phyloP scores from a whole-genome alignment of 805 yeast genomes.

The Blastobotrys chiropterorum region DNA sequence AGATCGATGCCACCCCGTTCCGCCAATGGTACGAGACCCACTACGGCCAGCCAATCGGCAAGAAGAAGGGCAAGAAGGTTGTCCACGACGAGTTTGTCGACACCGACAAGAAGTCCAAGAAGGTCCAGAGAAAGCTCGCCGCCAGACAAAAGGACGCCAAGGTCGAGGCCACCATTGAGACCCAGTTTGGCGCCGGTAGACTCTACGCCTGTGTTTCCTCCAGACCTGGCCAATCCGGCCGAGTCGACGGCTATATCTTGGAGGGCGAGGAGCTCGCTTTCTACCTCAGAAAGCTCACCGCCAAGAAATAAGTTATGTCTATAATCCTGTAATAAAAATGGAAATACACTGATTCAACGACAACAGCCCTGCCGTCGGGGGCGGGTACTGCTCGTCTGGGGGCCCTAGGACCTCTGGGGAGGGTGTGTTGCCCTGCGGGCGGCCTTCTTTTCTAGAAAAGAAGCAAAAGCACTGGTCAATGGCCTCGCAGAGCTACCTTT shows the following conservation, averaged over 20 bases:
- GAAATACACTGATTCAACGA: too few relatives aligned
- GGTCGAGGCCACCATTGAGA: slow-evolving; percentile 84
- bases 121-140: slow-evolving; percentile 88
- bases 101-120: slow-evolving; percentile 67
- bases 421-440: too few relatives aligned
- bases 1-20: slow-evolving; percentile 99
- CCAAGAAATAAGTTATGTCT: slow-evolving; percentile 99
- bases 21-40: slow-evolving; percentile 98
- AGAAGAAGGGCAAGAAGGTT: slow-evolving; percentile 47
- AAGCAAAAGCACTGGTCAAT: too few relatives aligned
- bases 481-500: too few relatives aligned
- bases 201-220: slow-evolving; percentile 98
- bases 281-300: slow-evolving; percentile 99
- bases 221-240: slow-evolving; percentile 99
- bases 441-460: too few relatives aligned
- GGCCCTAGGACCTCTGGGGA: too few relatives aligned
- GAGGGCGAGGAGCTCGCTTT: slow-evolving; percentile 99
- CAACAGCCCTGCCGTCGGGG: too few relatives aligned
- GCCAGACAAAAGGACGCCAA: slow-evolving; percentile 80
- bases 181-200: slow-evolving; percentile 98
- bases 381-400: too few relatives aligned
- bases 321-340: too few relatives aligned
- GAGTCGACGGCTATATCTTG: slow-evolving; percentile 99
- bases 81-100: slow-evolving; percentile 31
- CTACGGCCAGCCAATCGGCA: slow-evolving; percentile 92